A percentile compares a stretch with the other conserved stretches of the same genome.
Conservation (phyloP, 495 filamentous ascomycete species). For the Cryomyces minteri region DNA sequence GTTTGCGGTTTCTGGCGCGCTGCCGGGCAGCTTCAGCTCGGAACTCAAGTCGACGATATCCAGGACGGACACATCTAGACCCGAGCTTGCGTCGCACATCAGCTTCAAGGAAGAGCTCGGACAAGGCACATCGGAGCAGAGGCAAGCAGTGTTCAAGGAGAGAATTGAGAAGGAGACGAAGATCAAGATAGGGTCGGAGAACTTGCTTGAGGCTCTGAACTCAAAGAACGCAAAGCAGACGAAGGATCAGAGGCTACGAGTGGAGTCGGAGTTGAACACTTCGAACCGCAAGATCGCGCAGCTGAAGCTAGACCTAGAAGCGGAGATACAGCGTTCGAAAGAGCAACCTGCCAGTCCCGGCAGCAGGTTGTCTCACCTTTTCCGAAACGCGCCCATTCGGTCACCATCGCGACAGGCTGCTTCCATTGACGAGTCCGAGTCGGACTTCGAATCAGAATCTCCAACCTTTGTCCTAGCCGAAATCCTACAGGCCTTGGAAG, state of each 20-base stretch:
- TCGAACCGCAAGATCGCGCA: constrained; percentile 84
- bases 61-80: constrained; percentile 48
- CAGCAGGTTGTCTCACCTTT: constrained; percentile 47
- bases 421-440: constrained; percentile 37
- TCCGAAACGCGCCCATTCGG: constrained; percentile 24
- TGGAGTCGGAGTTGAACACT: constrained; percentile 78
- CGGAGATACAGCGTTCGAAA: constrained; percentile 42
- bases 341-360: constrained; percentile 54
- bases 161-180: constrained; percentile 85
- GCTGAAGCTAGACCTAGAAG: constrained; percentile 60
- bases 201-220: constrained; percentile 84
- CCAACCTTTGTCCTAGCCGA: constrained; percentile 82
- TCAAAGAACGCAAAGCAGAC: constrained; percentile 92
- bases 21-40: constrained; percentile 84
- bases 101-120: constrained; percentile 43
- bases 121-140: constrained; percentile 44
- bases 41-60: constrained; percentile 63
- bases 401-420: constrained; percentile 6
- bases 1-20: constrained; percentile 25
- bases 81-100: constrained; percentile 37
- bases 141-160: constrained; percentile 54
- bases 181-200: constrained; percentile 94
- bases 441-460: constrained; percentile 41
- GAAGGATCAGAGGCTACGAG: constrained; percentile 70
- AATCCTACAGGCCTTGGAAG: constrained; percentile 70